Conservation (phyloP, 805 yeast genomes). For the Monosporozyma servazzii region DNA sequence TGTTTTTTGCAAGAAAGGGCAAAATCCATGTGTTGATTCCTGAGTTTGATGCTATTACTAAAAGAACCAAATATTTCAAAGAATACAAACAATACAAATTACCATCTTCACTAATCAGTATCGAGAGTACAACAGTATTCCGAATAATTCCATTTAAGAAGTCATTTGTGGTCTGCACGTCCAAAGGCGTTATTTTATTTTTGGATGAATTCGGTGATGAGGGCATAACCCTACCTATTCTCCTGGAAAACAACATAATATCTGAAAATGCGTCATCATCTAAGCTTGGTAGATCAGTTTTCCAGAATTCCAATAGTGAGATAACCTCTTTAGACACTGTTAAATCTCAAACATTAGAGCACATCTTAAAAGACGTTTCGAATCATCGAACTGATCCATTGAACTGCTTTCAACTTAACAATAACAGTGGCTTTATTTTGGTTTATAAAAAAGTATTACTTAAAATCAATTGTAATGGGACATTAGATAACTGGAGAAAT, state of each 20-base stretch:
- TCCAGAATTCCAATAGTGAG: conserved; percentile 16
- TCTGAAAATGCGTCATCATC: conserved; percentile 10
- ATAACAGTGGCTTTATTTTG: conserved; percentile 44
- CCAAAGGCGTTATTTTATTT: conserved; percentile 57
- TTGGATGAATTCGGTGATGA: conserved; percentile 44
- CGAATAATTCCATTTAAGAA: conserved; percentile 57
- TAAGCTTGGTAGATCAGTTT: conserved; percentile 15
- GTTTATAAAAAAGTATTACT: conserved; percentile 67
- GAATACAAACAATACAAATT: conserved; percentile 47
- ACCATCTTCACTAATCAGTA: conserved; percentile 33
- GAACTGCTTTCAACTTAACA: conserved; percentile 53
- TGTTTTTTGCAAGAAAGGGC: conserved; percentile 48
- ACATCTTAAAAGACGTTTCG: conserved; percentile 27
- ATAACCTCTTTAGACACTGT: conserved; percentile 21
- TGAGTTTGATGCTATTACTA: conserved; percentile 27
- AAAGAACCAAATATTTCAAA: conserved; percentile 26
- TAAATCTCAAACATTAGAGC: conserved; percentile 9
- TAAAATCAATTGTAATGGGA: conserved; percentile 51
- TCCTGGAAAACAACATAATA: conserved; percentile 30
- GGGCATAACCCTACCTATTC: conserved; percentile 46
- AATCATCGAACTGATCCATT: conserved; percentile 38
- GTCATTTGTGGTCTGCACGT: conserved; percentile 57
- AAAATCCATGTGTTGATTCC: conserved; percentile 35
- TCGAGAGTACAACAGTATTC: conserved; percentile 33
- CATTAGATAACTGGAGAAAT: conserved; percentile 34